These are phyloP conservation scores for Entomortierella chlamydospora DNA, from an alignment of 192 early-diverging fungal species.

Conservation along the genomic window DNA sequence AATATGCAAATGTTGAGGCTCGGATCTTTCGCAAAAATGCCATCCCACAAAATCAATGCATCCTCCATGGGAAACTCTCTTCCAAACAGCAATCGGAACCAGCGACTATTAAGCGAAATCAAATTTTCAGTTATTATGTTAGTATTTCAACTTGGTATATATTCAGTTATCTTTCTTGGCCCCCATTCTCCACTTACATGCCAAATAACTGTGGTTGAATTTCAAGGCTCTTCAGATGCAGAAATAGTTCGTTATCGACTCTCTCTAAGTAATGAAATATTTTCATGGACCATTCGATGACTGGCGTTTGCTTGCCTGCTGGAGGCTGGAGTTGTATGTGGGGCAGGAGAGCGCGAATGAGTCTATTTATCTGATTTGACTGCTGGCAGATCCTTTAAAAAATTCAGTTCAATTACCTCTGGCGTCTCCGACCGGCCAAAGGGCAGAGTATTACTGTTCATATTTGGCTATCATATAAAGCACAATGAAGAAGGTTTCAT, in stretches of 20 bases:
- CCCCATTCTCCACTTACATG: slow-evolving; percentile 64
- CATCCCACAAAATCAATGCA: slow-evolving; percentile 88
- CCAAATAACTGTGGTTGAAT: slow-evolving; percentile 98
- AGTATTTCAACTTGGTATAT: too few species aligned
- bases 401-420: slow-evolving; percentile 22
- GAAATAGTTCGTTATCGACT: slow-evolving; percentile 78
- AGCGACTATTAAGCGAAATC: slow-evolving; percentile 65
- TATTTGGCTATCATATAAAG: slow-evolving; percentile 9
- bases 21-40: slow-evolving; percentile 86
- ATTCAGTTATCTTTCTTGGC: slow-evolving; percentile 6
- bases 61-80: slow-evolving; percentile 84
- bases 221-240: slow-evolving; percentile 75
- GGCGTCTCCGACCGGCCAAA: slow-evolving; percentile 35
- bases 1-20: slow-evolving; percentile 85
- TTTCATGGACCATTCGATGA: slow-evolving; percentile 78
- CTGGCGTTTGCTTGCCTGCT: slow-evolving; percentile 68
- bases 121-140: background rate
- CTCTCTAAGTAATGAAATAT: slow-evolving; percentile 76
- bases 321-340: slow-evolving; percentile 11
- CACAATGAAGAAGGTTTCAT: background rate
- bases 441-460: slow-evolving; percentile 14
- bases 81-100: slow-evolving; percentile 93
- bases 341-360: too few species aligned
- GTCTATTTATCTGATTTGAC: background rate
- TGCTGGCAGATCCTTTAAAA: background rate